Evolutionary conservation across 2,329 filamentous ascomycete species (phyloP), one percentile per base, ranked within the genome.

Genomic region (Elsinoe ampelina): DNA sequence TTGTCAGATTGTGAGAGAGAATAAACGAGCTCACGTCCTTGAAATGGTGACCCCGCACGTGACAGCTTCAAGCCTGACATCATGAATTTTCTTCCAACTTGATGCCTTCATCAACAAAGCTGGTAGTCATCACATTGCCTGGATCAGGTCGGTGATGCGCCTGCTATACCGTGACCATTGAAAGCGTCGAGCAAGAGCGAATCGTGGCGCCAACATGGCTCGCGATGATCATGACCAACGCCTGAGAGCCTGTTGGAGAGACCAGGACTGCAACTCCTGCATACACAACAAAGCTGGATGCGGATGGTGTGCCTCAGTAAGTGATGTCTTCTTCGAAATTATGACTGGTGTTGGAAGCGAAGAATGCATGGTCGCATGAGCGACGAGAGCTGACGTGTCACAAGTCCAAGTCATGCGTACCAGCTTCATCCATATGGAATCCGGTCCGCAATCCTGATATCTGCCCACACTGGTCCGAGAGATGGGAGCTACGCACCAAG

Each of bases 261-360:
- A 62, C 10, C 65, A 68, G 55, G 63, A 68, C 54, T 70, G 68
- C 60, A 32, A 58, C 12, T 64, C 60, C 4, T 70, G 68, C 57
- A 60, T 65, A 19, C 59, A 63, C 52, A 63, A 61, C 58, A 61
- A 58, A 12, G 59, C 65, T 41, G 58, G 61, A 48, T 76, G 73
- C 59, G 73, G 73, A 19, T 75, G 74, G 74, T 76, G 74, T 63
- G 68, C 73, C 1, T 69, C 70, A 35, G 71, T 72, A 59, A 63
- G 70, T 69, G 11, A 5, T 12, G 6, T 3, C 39, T 36, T 19
- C n/a, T 30, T 30, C 26, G 4, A 8, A 30, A 19, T n/a, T 52
- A 36, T 35, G 26, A 13, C 11, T 17, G 32, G 34, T 5, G 8
- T n/a, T 36, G 11, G 4, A 55, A 32, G 19, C 39, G 12, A 20